Percentiles rank a stretch among this genome's conserved stretches.
These are phyloP conservation scores for Xylariaceae sp. DNA, from an alignment of 2,329 filamentous ascomycete genomes.

Conservation along the genomic window DNA sequence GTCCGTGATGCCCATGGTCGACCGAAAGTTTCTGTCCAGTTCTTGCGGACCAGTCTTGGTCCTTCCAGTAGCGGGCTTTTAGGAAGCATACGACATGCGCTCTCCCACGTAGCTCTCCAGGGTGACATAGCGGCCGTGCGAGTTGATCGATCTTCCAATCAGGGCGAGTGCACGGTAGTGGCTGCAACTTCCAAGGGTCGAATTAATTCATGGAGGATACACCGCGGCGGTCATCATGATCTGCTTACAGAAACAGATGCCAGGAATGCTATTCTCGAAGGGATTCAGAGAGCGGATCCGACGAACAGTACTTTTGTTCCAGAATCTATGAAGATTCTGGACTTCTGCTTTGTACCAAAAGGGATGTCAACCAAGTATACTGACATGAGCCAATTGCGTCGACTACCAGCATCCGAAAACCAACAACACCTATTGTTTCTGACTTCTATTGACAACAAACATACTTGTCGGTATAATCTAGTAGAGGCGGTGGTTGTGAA, in stretches of 20 bases:
- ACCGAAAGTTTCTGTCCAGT: conserved; percentile 78
- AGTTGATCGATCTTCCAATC: conserved; percentile 71
- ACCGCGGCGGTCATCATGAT: conserved; percentile 83
- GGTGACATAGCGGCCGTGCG: conserved; percentile 83
- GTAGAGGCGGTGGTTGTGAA: conserved; percentile 71
- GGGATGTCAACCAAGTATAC: conserved; percentile 56
- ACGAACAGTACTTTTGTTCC: conserved; percentile 55
- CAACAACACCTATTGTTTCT: conserved; percentile 67
- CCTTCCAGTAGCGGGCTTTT: conserved; percentile 71
- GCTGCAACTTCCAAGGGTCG: conserved; percentile 78
- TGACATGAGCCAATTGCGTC: conserved; percentile 57
- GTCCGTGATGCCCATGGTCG: conserved; percentile 87
- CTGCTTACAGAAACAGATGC: conserved; percentile 75
- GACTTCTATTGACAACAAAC: conserved; percentile 58
- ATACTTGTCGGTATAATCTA: conserved; percentile 70
- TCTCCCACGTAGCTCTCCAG: conserved; percentile 72
- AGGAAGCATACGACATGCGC: conserved; percentile 77
- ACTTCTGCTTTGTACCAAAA: conserved; percentile 74
- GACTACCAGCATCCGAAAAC: conserved; percentile 56
- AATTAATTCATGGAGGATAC: conserved; percentile 85
- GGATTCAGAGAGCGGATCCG: conserved; percentile 63
- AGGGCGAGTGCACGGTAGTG: conserved; percentile 85
- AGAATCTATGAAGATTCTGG: conserved; percentile 74
- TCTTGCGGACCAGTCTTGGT: conserved; percentile 68
- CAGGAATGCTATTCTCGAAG: conserved; percentile 66